A percentile compares a stretch with the other conserved stretches of the same genome.
Evolutionary conservation across 164 flowering plant species (phyloP).

Genomic region (Magnolia sinica): DNA sequence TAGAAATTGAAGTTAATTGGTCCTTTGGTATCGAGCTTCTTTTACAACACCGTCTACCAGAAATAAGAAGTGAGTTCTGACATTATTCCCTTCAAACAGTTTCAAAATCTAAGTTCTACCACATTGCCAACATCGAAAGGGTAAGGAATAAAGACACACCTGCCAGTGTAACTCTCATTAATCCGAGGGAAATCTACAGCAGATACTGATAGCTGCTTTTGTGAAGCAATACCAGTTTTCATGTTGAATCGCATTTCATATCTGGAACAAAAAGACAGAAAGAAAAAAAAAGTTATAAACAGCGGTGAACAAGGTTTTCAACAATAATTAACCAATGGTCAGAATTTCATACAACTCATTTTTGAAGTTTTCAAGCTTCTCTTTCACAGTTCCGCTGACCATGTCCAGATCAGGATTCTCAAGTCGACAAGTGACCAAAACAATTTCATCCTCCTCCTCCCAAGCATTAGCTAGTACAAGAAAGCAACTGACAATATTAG

Average conservation of each 20-base stretch:
- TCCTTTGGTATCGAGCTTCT: neutral
- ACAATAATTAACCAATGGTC: neutral
- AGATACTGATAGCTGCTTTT: constrained; percentile 70
- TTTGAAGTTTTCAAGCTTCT: constrained; percentile 56
- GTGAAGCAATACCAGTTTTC: constrained; percentile 80
- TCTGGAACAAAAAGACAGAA: constrained; percentile 29
- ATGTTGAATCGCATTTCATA: constrained; percentile 96
- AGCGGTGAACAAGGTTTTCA: neutral
- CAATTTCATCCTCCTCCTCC: constrained; percentile 94
- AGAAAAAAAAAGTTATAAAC: neutral
- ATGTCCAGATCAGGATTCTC: constrained; percentile 75
- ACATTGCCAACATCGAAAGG: neutral
- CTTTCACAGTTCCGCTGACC: constrained; percentile 59
- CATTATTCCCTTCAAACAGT: neutral
- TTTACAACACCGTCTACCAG: neutral
- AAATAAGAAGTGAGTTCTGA: neutral
- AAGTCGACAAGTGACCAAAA: constrained; percentile 79
- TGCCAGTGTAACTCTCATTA: constrained; percentile 87
- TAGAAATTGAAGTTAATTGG: neutral
- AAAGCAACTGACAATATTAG: constrained; percentile 14
- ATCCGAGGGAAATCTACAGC: constrained; percentile 92
- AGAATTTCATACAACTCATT: constrained; percentile 73
- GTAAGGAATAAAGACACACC: constrained; percentile 32
- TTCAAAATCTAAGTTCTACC: neutral
- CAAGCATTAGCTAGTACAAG: constrained; percentile 81